A percentile compares a stretch with the other conserved stretches of the same genome.
These are phyloP conservation scores for Neonectria coccinea DNA, from an alignment of 2,329 filamentous ascomycete genomes.

Conservation along the genomic window DNA sequence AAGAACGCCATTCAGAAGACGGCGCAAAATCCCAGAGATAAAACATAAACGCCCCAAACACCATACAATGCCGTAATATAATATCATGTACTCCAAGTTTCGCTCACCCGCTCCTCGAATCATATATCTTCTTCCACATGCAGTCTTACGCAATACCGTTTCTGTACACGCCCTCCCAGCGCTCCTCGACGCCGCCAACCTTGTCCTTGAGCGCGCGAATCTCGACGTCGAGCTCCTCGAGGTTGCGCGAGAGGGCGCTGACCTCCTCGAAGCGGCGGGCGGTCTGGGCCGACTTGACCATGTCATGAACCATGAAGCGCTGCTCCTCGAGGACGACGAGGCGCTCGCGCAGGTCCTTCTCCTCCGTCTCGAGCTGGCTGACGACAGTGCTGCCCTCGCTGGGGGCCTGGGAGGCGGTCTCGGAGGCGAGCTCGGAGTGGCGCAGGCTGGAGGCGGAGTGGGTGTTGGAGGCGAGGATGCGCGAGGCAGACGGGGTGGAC, in stretches of 20 bases:
- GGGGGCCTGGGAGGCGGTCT: constrained; percentile 57
- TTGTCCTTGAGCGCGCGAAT: constrained; percentile 76
- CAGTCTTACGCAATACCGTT: constrained; percentile 41
- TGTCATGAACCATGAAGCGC: constrained; percentile 86
- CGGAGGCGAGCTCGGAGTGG: constrained; percentile 60
- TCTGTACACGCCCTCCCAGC: constrained; percentile 66
- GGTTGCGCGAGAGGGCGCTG: constrained; percentile 79
- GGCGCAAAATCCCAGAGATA: constrained; percentile 18
- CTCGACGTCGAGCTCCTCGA: constrained; percentile 84
- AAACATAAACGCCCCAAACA: constrained; percentile 44
- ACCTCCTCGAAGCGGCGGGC: constrained; percentile 89
- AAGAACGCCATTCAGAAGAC: constrained; percentile 10
- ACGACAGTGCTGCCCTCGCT: constrained; percentile 67
- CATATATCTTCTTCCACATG: neutral
- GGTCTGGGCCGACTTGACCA: constrained; percentile 82
- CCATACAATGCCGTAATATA: constrained; percentile 49
- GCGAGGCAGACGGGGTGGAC: constrained; percentile 43
- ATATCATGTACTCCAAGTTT: constrained; percentile 7
- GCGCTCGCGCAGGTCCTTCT: constrained; percentile 82
- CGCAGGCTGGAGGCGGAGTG: constrained; percentile 56
- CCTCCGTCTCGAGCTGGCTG: constrained; percentile 79
- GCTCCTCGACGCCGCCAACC: constrained; percentile 73
- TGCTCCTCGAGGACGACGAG: constrained; percentile 92
- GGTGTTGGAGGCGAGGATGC: constrained; percentile 50
- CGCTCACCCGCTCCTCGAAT: neutral